Base-by-base conservation (phyloP, 805 yeast genomes). In the Sugiyamaella mastotermitis region DNA sequence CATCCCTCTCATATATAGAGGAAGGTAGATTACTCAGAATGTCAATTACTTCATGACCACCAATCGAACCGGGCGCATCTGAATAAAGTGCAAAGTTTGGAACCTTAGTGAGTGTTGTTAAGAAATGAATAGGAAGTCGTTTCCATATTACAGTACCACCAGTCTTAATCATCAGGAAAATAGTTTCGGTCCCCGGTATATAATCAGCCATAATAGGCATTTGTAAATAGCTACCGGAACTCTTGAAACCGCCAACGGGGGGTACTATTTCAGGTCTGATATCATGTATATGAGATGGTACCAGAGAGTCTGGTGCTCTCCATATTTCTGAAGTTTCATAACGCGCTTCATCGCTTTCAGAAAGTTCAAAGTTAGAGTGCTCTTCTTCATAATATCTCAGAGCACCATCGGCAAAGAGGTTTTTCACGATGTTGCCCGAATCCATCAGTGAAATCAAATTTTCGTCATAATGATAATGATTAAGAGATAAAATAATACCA, bases 81-180 rank as follows among this genome's bases (percentile, higher is more conserved):
- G 64, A 53, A 45, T 61, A 64, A 9, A 64, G 28, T 11, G 47
- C 60, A 38, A 53, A 57, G 35, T 58, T 41, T 7, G 55, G 57
- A 21, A 58, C 50, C 23, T 52, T 42, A 2, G 56, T 49, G 11
- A 62, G 41, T 3, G 65, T 56, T 5, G 65, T 58, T 26, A 47
- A 29, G 17, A 58, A 26, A 37, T 64, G 68, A 10, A 57, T 38
- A 6, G 67, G 66, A 31, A 61, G 31, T n/a, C 65, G 58, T 16
- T 49, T 35, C 62, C 62, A 57, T 31, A 55, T 45, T 3, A 52
- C 60, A 3, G 58, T 52, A 7, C 53, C 51, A 9, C 66, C 65
- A 1, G 65, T 60, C 40, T 61, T 62, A 34, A 62, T 44, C 53
- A 62, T 52, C 27, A 63, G 38, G 28, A 56, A 58, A 3, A 57